A percentile compares a stretch with the other conserved stretches of the same genome.
phyloP scores from a whole-genome alignment of 345 rosid genomes.

The Gossypioides kirkii region DNA sequence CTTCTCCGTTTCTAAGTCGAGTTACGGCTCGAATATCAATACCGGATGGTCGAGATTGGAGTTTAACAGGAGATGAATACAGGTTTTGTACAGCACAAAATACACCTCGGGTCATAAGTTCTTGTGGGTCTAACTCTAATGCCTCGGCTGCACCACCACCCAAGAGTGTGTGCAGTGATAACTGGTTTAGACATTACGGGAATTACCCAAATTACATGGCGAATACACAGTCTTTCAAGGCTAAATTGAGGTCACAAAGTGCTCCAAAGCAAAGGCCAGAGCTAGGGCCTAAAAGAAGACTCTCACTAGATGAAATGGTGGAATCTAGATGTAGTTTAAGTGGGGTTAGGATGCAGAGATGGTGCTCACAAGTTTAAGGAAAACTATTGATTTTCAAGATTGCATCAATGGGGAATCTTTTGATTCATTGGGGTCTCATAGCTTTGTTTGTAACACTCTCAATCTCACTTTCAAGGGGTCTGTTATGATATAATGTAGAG shows the following conservation, averaged over 20 bases:
- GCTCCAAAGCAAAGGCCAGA: constrained; percentile 3
- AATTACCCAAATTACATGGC: constrained; percentile 81
- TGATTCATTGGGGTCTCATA: not conserved
- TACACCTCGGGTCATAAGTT: not conserved
- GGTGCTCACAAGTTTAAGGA: not conserved
- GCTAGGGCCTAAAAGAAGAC: not conserved
- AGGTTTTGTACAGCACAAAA: not conserved
- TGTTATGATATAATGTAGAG: not conserved
- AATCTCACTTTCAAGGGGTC: not conserved
- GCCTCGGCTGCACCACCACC: not conserved
- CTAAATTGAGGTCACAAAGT: not conserved
- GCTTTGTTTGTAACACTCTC: too few relatives aligned
- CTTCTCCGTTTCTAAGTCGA: not conserved
- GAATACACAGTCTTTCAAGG: constrained; percentile 59
- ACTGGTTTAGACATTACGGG: constrained; percentile 39
- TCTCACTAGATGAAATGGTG: not conserved
- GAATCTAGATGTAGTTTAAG: not conserved
- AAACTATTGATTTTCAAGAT: too few relatives aligned
- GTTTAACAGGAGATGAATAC: not conserved
- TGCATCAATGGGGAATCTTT: not conserved
- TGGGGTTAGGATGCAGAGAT: not conserved
- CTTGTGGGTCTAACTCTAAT: not conserved
- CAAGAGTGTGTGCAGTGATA: constrained; percentile 53
- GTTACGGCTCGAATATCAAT: not conserved
- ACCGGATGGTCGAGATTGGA: not conserved